A percentile compares a stretch with the other conserved stretches of the same genome.
Conservation (phyloP, 768 basidiomycete genomes). For the Pleurotus salmoneostramineus region DNA sequence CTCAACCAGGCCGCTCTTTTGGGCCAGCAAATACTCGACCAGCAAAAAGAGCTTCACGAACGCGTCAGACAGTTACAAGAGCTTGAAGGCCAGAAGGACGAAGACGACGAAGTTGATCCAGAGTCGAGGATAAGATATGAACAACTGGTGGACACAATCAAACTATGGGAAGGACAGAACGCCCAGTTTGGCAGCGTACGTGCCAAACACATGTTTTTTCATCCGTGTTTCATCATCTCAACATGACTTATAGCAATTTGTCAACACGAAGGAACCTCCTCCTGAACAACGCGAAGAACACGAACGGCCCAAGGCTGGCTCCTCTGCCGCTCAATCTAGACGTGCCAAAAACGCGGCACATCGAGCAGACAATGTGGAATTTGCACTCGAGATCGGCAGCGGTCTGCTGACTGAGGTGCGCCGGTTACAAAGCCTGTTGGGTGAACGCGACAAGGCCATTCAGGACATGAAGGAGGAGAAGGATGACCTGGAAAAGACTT, state of each 20-base stretch:
- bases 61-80: conserved; percentile 81
- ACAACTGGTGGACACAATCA: conserved; percentile 72
- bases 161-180: conserved; percentile 78
- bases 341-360: conserved; percentile 91
- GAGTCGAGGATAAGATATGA: conserved; percentile 72
- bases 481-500: conserved; percentile 77
- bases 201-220: conserved; percentile 3
- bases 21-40: conserved; percentile 89
- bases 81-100: conserved; percentile 56
- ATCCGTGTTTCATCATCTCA: conserved; percentile 3
- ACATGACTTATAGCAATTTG: conserved; percentile 28
- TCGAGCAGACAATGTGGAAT: conserved; percentile 89
- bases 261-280: conserved; percentile 44
- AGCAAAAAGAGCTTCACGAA: conserved; percentile 91
- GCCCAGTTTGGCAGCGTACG: conserved; percentile 56
- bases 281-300: conserved; percentile 57
- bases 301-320: conserved; percentile 60
- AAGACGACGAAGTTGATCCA: conserved; percentile 59
- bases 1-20: conserved; percentile 88
- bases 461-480: conserved; percentile 91
- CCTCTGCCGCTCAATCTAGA: conserved; percentile 82
- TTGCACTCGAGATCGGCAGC: conserved; percentile 97
- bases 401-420: conserved; percentile 89
- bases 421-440: conserved; percentile 84
- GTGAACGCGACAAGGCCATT: conserved; percentile 89